A percentile compares a stretch with the other conserved stretches of the same genome.
Conservation (phyloP, 345 rosid species). For the Pseudoturritis turrita region DNA sequence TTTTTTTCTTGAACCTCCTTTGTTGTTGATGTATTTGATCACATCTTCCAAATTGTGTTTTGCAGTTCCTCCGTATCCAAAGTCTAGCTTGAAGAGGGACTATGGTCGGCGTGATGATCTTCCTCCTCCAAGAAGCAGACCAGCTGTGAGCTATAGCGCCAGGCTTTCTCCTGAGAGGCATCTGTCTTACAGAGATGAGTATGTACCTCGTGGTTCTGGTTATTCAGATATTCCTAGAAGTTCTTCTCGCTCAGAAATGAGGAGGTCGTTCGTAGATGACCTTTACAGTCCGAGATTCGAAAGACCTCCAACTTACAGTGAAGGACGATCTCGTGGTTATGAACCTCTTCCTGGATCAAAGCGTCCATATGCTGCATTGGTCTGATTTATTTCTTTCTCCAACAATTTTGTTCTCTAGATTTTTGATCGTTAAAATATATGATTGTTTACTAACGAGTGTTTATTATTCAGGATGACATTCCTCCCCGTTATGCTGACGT, state of each 20-base stretch:
- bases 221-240: constrained; percentile 70
- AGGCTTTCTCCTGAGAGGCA: constrained; percentile 76
- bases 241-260: constrained; percentile 57
- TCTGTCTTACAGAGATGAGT: constrained; percentile 72
- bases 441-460: not conserved
- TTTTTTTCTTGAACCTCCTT: not conserved
- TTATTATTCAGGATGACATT: constrained; percentile 61
- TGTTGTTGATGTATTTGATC: not conserved
- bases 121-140: constrained; percentile 82
- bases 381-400: constrained; percentile 31
- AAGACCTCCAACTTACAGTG: constrained; percentile 72
- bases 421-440: not conserved
- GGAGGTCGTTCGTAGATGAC: constrained; percentile 84
- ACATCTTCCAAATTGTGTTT: constrained; percentile 15
- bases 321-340: constrained; percentile 79
- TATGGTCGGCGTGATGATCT: constrained; percentile 69
- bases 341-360: constrained; percentile 83
- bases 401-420: not conserved
- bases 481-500: constrained; percentile 81
- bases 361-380: constrained; percentile 82
- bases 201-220: constrained; percentile 63
- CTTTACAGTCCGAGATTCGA: constrained; percentile 73
- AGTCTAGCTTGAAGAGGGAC: constrained; percentile 77
- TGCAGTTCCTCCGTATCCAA: constrained; percentile 68
- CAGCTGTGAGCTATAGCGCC: constrained; percentile 65